phyloP scores from a whole-genome alignment of 2,329 filamentous ascomycete species.

The Calonectria hawksworthii region DNA sequence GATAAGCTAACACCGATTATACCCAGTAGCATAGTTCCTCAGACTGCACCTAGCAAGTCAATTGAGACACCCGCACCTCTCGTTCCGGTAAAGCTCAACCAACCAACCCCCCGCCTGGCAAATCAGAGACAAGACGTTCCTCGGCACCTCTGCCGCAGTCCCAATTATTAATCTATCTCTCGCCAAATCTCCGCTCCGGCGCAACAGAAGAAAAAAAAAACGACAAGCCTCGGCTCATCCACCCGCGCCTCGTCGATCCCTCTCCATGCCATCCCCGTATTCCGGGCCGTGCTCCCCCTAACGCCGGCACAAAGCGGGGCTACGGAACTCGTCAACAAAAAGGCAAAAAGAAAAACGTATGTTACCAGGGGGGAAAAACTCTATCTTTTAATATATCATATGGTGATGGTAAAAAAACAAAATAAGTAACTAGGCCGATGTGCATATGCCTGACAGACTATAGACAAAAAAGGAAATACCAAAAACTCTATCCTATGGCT shows the following conservation, averaged over 20 bases:
- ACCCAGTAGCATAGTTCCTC: background rate
- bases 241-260: background rate
- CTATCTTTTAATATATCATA: background rate
- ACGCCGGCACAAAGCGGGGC: constrained; percentile 2
- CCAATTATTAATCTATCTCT: background rate
- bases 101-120: background rate
- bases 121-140: background rate
- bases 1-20: background rate
- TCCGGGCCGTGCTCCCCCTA: background rate
- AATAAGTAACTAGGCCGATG: constrained; percentile 14
- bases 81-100: background rate
- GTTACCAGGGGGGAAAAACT: background rate
- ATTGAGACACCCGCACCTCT: background rate
- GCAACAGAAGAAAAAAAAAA: background rate
- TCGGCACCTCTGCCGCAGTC: background rate
- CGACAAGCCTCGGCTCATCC: background rate
- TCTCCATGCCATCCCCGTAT: background rate
- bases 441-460: constrained; percentile 2
- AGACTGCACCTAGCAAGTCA: background rate
- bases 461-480: background rate
- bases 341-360: background rate
- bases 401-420: background rate
- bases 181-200: background rate
- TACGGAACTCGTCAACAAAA: background rate
- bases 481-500: constrained; percentile 10